Percentiles rank a stretch among this genome's conserved stretches.
Conservation (phyloP, 495 filamentous ascomycete species). For the Aspergillus campestris region DNA sequence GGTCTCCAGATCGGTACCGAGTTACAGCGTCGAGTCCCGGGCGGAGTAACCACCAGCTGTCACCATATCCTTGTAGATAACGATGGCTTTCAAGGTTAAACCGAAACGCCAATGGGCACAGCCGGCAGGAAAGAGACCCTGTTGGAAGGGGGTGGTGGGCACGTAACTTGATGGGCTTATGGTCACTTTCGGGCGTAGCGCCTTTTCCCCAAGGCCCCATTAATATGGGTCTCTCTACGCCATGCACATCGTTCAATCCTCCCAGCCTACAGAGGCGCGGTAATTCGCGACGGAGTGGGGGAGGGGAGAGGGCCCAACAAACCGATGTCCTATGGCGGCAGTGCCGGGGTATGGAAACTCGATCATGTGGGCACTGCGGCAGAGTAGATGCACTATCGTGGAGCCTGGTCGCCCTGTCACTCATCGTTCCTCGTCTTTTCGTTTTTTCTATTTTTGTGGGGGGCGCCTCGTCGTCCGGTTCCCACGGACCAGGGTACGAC, state of each 20-base stretch:
- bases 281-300: conserved; percentile 10
- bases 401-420: too few species aligned
- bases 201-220: conserved; percentile 11
- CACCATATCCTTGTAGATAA: background rate
- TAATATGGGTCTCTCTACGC: conserved; percentile 17
- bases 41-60: conserved; percentile 1
- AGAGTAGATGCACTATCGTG: too few species aligned
- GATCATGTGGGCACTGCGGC: too few species aligned
- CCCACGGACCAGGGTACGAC: too few species aligned
- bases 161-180: too few species aligned
- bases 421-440: too few species aligned
- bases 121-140: background rate
- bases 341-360: background rate
- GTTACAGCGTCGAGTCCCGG: conserved; percentile 1
- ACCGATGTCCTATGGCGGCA: conserved; percentile 3
- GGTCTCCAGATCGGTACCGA: conserved; percentile 3
- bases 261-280: conserved; percentile 14
- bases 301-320: conserved; percentile 6
- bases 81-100: background rate
- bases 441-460: too few species aligned
- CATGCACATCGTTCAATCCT: conserved; percentile 16
- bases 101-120: conserved; percentile 6
- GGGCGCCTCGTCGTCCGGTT: too few species aligned
- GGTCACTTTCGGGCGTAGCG: conserved; percentile 1
- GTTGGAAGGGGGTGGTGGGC: background rate